These are phyloP conservation scores for Populus hybrid DNA, from an alignment of 441 rosid species.

Conservation along the genomic window DNA sequence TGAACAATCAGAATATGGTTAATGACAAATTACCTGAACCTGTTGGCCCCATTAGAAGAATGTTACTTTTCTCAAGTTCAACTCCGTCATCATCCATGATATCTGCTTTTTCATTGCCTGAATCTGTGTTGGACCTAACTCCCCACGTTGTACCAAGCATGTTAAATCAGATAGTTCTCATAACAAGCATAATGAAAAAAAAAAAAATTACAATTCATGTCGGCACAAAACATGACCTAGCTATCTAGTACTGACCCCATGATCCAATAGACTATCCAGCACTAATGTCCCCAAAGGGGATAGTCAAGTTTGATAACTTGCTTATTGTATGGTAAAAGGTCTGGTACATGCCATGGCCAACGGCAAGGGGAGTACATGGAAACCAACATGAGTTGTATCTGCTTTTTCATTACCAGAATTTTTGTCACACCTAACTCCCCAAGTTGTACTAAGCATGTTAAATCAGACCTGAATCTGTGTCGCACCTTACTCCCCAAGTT, in stretches of 20 bases:
- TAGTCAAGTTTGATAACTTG: background rate
- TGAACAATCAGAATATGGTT: conserved; percentile 8
- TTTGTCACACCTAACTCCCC: conserved; percentile 46
- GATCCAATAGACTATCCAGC: background rate
- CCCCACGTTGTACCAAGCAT: conserved; percentile 32
- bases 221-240: conserved; percentile 5
- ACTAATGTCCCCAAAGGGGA: background rate
- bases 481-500: conserved; percentile 54
- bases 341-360: background rate
- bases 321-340: background rate
- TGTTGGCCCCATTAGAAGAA: conserved; percentile 97
- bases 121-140: conserved; percentile 43
- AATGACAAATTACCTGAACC: conserved; percentile 75
- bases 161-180: conserved; percentile 6
- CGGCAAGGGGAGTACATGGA: background rate
- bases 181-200: conserved; percentile 2
- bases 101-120: conserved; percentile 34
- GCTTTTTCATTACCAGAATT: too few species aligned
- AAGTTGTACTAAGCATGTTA: conserved; percentile 21
- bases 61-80: conserved; percentile 97
- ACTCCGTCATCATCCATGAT: conserved; percentile 66
- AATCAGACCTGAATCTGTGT: background rate
- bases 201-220: conserved; percentile 7
- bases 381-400: background rate
- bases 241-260: conserved; percentile 4